phyloP scores from a whole-genome alignment of 2,329 filamentous ascomycete genomes.

The Peltaster fructicola region DNA sequence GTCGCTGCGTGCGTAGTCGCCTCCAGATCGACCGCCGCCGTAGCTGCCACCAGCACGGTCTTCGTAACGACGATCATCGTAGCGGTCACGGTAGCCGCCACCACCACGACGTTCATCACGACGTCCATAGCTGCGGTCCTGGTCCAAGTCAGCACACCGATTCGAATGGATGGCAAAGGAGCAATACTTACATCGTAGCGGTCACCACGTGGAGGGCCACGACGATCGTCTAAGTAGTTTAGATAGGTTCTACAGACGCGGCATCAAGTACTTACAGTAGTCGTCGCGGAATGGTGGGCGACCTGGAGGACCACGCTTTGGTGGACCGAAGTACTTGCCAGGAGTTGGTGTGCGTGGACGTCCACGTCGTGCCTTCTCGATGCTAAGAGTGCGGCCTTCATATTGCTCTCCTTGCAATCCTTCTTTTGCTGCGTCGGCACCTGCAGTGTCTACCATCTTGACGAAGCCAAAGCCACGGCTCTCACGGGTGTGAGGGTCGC shows the following conservation, averaged over 20 bases:
- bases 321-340: slow-evolving; percentile 97
- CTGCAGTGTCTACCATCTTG: slow-evolving; percentile 91
- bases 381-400: slow-evolving; percentile 88
- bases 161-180: not conserved
- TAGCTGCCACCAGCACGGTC: slow-evolving; percentile 3
- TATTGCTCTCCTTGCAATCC: slow-evolving; percentile 88
- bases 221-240: slow-evolving; percentile 24
- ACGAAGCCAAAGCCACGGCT: slow-evolving; percentile 98
- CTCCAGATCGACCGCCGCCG: slow-evolving; percentile 2
- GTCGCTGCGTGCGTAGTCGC: too few relatives aligned
- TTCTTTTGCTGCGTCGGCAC: slow-evolving; percentile 93
- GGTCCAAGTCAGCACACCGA: slow-evolving; percentile 23
- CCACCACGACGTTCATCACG: slow-evolving; percentile 29
- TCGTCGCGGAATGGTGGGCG: too few relatives aligned
- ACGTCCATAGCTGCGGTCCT: slow-evolving; percentile 41
- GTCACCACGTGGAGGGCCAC: slow-evolving; percentile 28
- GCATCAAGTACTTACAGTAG: too few relatives aligned
- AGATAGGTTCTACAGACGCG: not conserved
- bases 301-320: slow-evolving; percentile 47
- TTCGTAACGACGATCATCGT: slow-evolving; percentile 7
- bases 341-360: slow-evolving; percentile 90
- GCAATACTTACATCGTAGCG: slow-evolving; percentile 22
- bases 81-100: slow-evolving; percentile 10
- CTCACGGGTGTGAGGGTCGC: slow-evolving; percentile 94
- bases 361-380: slow-evolving; percentile 93